Evolutionary conservation across 83 land plant species (phyloP), one percentile per base, ranked within the genome.

Genomic region (Thuja plicata): DNA sequence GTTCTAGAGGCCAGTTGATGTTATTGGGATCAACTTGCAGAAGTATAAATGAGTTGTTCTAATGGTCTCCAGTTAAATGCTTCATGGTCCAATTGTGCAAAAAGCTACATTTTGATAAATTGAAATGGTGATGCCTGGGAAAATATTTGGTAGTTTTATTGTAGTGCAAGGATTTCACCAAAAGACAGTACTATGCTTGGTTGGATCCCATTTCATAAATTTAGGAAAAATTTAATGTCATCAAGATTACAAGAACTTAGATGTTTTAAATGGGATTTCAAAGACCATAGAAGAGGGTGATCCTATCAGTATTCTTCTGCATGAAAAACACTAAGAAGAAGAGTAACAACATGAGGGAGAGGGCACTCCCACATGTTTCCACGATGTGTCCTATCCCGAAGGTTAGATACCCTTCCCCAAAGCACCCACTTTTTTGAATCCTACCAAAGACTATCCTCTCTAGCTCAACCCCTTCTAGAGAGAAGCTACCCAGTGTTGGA

Each of bases 381-480:
- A 95, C 88, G 97, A 97, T n/a, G 93, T 95, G 38, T 92, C 99
- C 24, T 98, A 93, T 82, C 95, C 99, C 17, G 93, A 92, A 2
- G 87, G 93, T 8, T 94, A 93, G 77, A 87, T 86, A 66, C 78
- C 52, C 46, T 73, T 3, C 8, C 55, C 35, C 34, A 74, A 32
- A 50, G 84, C 38, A 1, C 34, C 79, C n/a, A 55, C 77, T 24
- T 30, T 93, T 24, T 0, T 84, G 73, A 93, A 93, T 87, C 97
- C 99, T 2, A 98, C 99, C 0, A 97, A 95, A 92, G 97, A 93
- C 76, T 98, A 94, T 88, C 92, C 96, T 8, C 97, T 98, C 91
- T 88, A 89, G 48, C 96, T 98, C 46, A 99, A 98, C 88, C 99
- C 99, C 41, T 98, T 98, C 88, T 99, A 98, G 92, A 88, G 91